Evolutionary conservation across 1,284 basidiomycete genomes (phyloP).

Genomic region (Waitea zeae): DNA sequence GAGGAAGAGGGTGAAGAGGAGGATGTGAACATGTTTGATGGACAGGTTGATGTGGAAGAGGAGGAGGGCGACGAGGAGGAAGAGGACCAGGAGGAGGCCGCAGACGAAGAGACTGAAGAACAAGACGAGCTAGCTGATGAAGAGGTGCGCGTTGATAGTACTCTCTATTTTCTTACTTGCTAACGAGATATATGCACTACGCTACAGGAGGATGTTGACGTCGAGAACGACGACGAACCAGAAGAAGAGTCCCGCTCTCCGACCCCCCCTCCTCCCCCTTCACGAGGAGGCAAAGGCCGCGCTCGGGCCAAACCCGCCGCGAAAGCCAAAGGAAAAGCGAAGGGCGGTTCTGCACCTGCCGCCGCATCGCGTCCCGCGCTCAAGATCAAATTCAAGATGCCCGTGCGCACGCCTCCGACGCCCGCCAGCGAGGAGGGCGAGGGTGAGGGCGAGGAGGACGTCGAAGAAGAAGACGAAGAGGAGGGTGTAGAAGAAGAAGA

Average conservation of each 20-base stretch:
- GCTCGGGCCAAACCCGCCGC: conserved; percentile 3
- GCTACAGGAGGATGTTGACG: conserved; percentile 2
- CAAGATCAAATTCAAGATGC: conserved; percentile 4
- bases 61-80: conserved; percentile 3
- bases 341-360: background rate
- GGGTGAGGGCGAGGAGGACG: conserved; percentile 1
- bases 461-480: conserved; percentile 1
- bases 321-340: background rate
- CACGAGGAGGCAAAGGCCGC: background rate
- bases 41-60: conserved; percentile 5
- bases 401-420: background rate
- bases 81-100: no score
- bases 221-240: conserved; percentile 5
- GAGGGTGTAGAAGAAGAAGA: conserved; percentile 7
- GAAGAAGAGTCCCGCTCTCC: conserved; percentile 8
- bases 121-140: background rate
- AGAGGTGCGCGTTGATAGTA: background rate
- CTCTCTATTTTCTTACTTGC: background rate
- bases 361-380: conserved; percentile 4
- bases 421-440: background rate
- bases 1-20: background rate
- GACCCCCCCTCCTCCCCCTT: conserved; percentile 3
- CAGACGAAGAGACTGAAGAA: no score
- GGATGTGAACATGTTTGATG: background rate
- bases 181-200: conserved; percentile 3